Evolutionary conservation across 768 basidiomycete genomes (phyloP).

Genomic region (Vararia minispora): DNA sequence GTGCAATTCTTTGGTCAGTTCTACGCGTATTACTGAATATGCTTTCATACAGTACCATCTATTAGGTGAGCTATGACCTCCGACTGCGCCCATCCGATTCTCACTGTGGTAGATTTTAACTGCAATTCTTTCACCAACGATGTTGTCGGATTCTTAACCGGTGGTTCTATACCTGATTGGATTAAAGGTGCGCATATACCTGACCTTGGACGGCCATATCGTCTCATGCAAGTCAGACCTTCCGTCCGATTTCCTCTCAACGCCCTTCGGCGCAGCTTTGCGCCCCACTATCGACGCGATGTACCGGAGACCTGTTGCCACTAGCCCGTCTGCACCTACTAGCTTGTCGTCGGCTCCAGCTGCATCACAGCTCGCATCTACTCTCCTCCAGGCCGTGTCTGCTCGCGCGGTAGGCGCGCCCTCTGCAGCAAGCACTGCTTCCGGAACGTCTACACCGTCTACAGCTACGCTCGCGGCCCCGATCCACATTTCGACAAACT

Average conservation of each 20-base stretch:
- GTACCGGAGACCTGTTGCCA: constrained; percentile 52
- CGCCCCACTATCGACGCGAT: constrained; percentile 88
- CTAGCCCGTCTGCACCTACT: constrained; percentile 22
- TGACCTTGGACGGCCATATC: background rate
- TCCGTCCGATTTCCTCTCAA: constrained; percentile 78
- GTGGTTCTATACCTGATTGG: constrained; percentile 66
- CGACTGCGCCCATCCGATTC: background rate
- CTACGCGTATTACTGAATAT: constrained; percentile 1
- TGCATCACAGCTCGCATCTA: constrained; percentile 34
- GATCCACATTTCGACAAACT: constrained; percentile 64
- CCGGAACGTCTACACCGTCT: constrained; percentile 23
- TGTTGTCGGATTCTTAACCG: constrained; percentile 77
- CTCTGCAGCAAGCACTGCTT: constrained; percentile 14
- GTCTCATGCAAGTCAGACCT: constrained; percentile 45
- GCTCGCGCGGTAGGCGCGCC: constrained; percentile 31
- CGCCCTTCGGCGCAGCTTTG: constrained; percentile 77
- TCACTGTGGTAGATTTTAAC: constrained; percentile 57
- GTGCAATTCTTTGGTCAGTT: constrained; percentile 14
- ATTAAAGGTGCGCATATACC: constrained; percentile 54
- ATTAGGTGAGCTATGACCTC: constrained; percentile 37
- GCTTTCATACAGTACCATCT: constrained; percentile 61
- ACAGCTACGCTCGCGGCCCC: constrained; percentile 46
- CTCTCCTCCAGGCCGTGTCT: constrained; percentile 47
- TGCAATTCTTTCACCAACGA: constrained; percentile 95
- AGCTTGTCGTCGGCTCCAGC: constrained; percentile 19